Base-by-base conservation (phyloP, 2,329 filamentous ascomycete species). In the Hymenoscyphus albidus region DNA sequence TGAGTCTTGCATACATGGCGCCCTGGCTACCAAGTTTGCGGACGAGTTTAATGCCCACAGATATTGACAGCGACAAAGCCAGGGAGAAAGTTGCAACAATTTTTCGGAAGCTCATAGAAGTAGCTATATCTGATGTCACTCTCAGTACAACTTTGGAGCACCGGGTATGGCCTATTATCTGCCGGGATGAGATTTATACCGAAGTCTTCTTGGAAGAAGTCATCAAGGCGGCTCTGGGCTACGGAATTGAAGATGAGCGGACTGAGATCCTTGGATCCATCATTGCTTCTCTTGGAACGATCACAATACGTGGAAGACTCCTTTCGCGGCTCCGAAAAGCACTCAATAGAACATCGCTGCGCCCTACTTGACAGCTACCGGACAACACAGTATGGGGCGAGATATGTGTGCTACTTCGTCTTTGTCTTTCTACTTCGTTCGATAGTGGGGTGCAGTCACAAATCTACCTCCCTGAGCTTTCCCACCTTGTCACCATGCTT, bases 311-410 rank as follows among this genome's bases (percentile, higher is more conserved):
- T 12, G 87, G 87, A 14, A 89, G 86, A 72, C 79, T 90, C 27
- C 82, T 90, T 22, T 85, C 86, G 32, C 81, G 87, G 35, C 79
- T 90, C 51, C 82, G 88, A 57, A 90, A 89, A 75, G 85, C 86
- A 2, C 77, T 90, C 58, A 89, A 89, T 70, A 81, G 87, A 64
- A 88, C 87, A 5, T 89, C 87, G 0, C 77, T 89, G 61, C 81
- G 87, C 44, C 86, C 87, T n/a, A 89, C 87, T 1, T 84, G 84
- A 68, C 80, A 84, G 61, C 78, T 90, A 1, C 84, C 86, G 9
- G 88, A 90, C 65, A 90, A 90, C 69, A 80, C 82, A 1, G 86
- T 89, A 9, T 90, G 88, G 88, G 77, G 81, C n/a, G 88, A 90
- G 74, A 85, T 90, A 35, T 88, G 87, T 72, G 81, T 89, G 57